Percentiles rank a stretch among this genome's conserved stretches.
Evolutionary conservation across 164 flowering plant genomes (phyloP).

Genomic region (Amborella trichopoda): DNA sequence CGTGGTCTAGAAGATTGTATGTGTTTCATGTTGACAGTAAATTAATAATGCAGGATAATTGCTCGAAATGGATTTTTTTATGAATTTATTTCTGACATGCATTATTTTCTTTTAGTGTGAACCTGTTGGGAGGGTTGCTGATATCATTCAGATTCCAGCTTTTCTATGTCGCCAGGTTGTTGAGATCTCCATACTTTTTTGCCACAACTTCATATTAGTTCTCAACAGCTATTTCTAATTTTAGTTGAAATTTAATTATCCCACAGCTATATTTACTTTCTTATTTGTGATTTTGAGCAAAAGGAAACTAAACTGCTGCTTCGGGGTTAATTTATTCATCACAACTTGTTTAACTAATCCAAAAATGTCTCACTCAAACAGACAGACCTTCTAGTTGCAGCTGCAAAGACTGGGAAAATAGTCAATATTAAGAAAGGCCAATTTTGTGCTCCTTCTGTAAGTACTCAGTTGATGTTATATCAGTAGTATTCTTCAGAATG

Average conservation of each 20-base stretch:
- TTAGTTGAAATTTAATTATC: no score
- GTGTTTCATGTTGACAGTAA: no score
- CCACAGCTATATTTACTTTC: no score
- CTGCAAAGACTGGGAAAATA: constrained; percentile 92
- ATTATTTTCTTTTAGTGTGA: constrained; percentile 68
- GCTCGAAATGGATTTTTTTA: no score
- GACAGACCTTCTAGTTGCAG: constrained; percentile 97
- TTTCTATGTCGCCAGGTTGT: constrained; percentile 93
- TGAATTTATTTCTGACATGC: no score
- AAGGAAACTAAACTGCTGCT: neutral
- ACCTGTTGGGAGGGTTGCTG: constrained; percentile 84
- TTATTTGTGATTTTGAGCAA: no score
- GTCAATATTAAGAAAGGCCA: constrained; percentile 96
- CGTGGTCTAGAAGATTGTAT: no score
- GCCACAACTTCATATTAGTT: neutral
- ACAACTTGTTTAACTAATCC: neutral
- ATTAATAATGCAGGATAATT: no score
- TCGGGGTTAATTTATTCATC: neutral
- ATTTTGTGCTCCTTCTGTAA: constrained; percentile 91
- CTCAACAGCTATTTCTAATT: no score
- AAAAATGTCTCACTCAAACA: constrained; percentile 23
- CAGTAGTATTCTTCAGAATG: no score
- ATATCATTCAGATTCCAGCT: constrained; percentile 95
- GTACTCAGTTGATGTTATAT: constrained; percentile 17
- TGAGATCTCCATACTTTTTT: neutral